These are phyloP conservation scores for Zychaea mexicana DNA, from an alignment of 371 early-diverging fungal genomes.

Conservation along the genomic window DNA sequence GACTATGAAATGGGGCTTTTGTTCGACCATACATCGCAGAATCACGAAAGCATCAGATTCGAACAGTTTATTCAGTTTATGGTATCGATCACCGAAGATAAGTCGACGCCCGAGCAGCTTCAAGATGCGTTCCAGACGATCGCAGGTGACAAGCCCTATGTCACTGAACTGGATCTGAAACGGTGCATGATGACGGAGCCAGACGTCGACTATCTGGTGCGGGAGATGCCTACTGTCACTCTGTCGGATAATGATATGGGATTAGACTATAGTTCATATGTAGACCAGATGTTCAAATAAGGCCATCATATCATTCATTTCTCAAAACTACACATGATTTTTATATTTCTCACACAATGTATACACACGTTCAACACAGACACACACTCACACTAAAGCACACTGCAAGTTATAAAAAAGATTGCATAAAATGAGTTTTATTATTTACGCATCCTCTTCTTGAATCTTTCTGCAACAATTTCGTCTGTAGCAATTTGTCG, in stretches of 20 bases:
- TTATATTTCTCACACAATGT: too few relatives aligned
- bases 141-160: constrained; percentile 82
- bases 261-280: constrained; percentile 74
- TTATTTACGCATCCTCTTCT: constrained; percentile 70
- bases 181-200: constrained; percentile 67
- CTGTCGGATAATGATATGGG: constrained; percentile 41
- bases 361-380: too few relatives aligned
- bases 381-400: too few relatives aligned
- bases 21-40: constrained; percentile 67
- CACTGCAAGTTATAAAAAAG: too few relatives aligned
- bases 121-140: constrained; percentile 83
- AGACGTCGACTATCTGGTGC: constrained; percentile 74
- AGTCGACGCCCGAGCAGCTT: constrained; percentile 87
- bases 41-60: constrained; percentile 70
- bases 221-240: constrained; percentile 66
- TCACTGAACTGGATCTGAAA: constrained; percentile 74
- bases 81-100: constrained; percentile 89
- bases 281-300: constrained; percentile 68
- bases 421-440: too few relatives aligned
- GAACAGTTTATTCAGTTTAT: constrained; percentile 90
- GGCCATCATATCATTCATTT: background rate
- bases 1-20: constrained; percentile 75
- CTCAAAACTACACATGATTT: too few relatives aligned
- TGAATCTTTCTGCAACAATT: constrained; percentile 78
- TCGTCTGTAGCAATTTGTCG: constrained; percentile 80